These are phyloP conservation scores for Boletus barrowsii DNA, from an alignment of 768 basidiomycete species.

Conservation along the genomic window DNA sequence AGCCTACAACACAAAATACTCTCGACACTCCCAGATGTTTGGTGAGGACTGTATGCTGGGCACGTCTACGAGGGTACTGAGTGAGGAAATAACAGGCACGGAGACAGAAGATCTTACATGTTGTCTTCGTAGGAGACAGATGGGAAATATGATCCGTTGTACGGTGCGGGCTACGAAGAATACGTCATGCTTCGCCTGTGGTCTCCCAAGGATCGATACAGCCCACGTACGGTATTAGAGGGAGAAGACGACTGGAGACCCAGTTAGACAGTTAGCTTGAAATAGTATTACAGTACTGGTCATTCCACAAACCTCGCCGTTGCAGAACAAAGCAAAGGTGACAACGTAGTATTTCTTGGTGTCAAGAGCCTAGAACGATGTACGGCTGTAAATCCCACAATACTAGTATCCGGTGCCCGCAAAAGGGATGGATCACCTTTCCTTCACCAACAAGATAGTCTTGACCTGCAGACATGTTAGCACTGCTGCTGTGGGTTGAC, in stretches of 20 bases:
- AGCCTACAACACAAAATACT: slow-evolving; percentile 38
- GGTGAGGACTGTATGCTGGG: slow-evolving; percentile 52
- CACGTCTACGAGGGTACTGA: slow-evolving; percentile 36
- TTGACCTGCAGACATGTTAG: too few species aligned
- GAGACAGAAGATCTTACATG: slow-evolving; percentile 34
- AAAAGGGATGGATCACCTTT: too few species aligned
- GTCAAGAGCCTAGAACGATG: too few species aligned
- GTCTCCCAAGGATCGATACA: too few species aligned
- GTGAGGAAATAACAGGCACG: not conserved
- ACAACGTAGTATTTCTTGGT: too few species aligned
- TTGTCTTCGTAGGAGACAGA: slow-evolving; percentile 56
- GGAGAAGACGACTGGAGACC: slow-evolving; percentile 53
- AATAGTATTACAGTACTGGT: too few species aligned
- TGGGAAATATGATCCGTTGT: slow-evolving; percentile 46
- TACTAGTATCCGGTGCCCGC: too few species aligned
- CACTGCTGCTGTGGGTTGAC: too few species aligned
- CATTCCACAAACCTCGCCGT: too few species aligned
- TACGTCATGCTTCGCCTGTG: not conserved
- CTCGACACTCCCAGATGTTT: slow-evolving; percentile 16
- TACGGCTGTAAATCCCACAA: too few species aligned
- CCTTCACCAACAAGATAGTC: too few species aligned
- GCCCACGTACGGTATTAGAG: slow-evolving; percentile 42
- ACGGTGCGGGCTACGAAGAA: slow-evolving; percentile 43
- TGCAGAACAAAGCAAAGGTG: too few species aligned
- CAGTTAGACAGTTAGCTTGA: not conserved